phyloP scores from a whole-genome alignment of 169 alveolate genomes.

The Theileria sp. region DNA sequence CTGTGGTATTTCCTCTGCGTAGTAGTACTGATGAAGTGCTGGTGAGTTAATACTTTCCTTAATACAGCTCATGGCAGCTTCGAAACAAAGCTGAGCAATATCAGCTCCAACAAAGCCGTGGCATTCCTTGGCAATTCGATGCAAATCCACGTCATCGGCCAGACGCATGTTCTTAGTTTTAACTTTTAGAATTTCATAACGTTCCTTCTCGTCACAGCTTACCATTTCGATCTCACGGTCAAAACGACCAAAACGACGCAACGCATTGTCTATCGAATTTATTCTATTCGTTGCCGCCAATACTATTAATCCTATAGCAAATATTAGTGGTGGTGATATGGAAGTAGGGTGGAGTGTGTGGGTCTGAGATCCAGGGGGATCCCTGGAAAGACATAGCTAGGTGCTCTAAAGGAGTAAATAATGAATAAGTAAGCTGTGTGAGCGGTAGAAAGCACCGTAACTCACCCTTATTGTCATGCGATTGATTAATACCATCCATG shows the following conservation, averaged over 20 bases:
- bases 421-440: no score
- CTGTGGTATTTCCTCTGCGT: constrained; percentile 65
- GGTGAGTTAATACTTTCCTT: constrained; percentile 64
- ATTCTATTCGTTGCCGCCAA: constrained; percentile 91
- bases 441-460: background rate
- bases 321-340: background rate
- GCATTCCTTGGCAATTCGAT: constrained; percentile 86
- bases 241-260: constrained; percentile 85
- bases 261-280: constrained; percentile 87
- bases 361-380: no score
- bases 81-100: constrained; percentile 84
- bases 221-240: constrained; percentile 86
- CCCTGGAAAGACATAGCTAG: no score
- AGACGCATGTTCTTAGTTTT: constrained; percentile 85
- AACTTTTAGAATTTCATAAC: constrained; percentile 84
- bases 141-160: constrained; percentile 78
- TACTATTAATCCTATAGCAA: constrained; percentile 78
- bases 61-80: constrained; percentile 85
- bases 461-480: constrained; percentile 29
- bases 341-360: no score
- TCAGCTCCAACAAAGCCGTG: constrained; percentile 94
- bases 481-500: constrained; percentile 75
- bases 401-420: no score
- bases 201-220: constrained; percentile 83
- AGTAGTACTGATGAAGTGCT: constrained; percentile 42